phyloP scores from a whole-genome alignment of 2,329 filamentous ascomycete genomes.

The Proliferodiscus dingleyae region DNA sequence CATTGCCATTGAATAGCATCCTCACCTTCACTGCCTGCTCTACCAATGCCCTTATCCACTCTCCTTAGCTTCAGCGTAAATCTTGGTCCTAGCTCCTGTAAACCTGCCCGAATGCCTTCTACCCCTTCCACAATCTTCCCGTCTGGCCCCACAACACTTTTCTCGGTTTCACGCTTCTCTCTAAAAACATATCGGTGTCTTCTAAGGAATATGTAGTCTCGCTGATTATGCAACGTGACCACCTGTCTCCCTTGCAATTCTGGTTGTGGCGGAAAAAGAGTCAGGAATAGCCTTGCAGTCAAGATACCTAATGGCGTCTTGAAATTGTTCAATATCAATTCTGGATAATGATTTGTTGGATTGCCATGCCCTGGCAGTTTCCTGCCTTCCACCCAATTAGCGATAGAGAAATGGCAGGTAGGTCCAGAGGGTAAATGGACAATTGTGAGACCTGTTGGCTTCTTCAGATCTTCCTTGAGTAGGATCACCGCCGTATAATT shows the following conservation, averaged over 20 bases:
- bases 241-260: constrained; percentile 85
- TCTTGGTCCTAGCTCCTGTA: constrained; percentile 85
- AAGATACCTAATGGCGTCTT: constrained; percentile 85
- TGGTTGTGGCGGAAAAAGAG: constrained; percentile 73
- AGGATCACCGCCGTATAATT: constrained; percentile 81
- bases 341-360: constrained; percentile 83
- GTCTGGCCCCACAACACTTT: constrained; percentile 75
- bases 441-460: constrained; percentile 74
- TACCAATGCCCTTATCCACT: constrained; percentile 81
- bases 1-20: constrained; percentile 72
- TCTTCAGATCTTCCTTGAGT: constrained; percentile 84
- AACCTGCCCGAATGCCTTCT: constrained; percentile 76
- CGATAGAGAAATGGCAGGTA: constrained; percentile 87
- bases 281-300: constrained; percentile 78
- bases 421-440: constrained; percentile 80
- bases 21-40: constrained; percentile 54
- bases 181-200: constrained; percentile 90
- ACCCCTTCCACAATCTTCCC: constrained; percentile 80
- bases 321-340: constrained; percentile 91
- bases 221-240: constrained; percentile 88
- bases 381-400: constrained; percentile 85
- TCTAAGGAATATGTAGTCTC: constrained; percentile 92
- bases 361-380: constrained; percentile 85
- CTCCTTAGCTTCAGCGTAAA: constrained; percentile 84
- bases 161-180: constrained; percentile 81